Conservation (phyloP, 169 alveolate genomes). For the Eimeria mitis region DNA sequence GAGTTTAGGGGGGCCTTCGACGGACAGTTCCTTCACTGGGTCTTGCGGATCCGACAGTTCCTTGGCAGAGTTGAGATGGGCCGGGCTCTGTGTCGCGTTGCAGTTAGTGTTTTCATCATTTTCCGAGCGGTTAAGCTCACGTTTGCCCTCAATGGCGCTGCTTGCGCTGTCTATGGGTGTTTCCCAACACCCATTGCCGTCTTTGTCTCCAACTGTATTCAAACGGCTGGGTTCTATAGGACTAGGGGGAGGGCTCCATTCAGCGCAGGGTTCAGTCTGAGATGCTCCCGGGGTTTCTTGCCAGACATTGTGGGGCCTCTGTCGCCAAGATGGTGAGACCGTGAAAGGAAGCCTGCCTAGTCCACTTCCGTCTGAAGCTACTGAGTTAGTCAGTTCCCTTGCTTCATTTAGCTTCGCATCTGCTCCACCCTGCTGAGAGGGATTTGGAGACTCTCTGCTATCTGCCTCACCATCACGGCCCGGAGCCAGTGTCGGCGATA, state of each 20-base stretch:
- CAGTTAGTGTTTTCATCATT: conserved; percentile 50
- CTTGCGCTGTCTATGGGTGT: conserved; percentile 33
- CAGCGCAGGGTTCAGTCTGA: conserved; percentile 60
- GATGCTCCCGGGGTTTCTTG: conserved; percentile 50
- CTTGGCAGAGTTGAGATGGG: neutral
- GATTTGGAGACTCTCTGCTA: neutral
- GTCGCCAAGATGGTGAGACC: conserved; percentile 63
- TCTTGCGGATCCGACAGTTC: neutral
- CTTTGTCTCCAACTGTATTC: conserved; percentile 1
- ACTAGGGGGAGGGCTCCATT: conserved; percentile 62
- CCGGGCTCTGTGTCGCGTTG: conserved; percentile 11
- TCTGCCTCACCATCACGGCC: conserved; percentile 45
- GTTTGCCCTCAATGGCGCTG: conserved; percentile 10
- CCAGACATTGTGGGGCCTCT: conserved; percentile 54
- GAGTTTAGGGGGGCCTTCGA: conserved; percentile 33
- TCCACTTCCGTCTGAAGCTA: conserved; percentile 12
- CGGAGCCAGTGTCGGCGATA: conserved; percentile 63
- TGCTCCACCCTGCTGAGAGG: conserved; percentile 33
- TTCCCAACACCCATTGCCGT: conserved; percentile 31
- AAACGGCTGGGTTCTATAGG: conserved; percentile 42
- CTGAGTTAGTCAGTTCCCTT: neutral
- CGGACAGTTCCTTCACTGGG: conserved; percentile 19
- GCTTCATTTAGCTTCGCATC: neutral
- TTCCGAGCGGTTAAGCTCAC: neutral
- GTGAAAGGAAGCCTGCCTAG: conserved; percentile 69